These are phyloP conservation scores for Eimeria falciformis DNA, from an alignment of 169 alveolate species.

Conservation along the genomic window DNA sequence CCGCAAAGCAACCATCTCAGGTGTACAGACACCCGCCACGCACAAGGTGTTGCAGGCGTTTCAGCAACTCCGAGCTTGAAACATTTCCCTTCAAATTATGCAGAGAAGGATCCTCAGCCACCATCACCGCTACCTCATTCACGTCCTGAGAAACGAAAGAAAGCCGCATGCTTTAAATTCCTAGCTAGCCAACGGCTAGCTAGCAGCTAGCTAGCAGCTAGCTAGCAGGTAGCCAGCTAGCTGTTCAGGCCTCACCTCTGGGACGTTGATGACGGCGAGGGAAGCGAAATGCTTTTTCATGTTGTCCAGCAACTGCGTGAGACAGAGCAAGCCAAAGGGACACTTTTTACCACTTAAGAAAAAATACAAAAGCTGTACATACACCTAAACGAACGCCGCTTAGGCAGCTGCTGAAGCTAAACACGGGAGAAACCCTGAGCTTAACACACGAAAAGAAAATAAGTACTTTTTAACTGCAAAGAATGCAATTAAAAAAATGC, in stretches of 20 bases:
- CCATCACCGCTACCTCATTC: background rate
- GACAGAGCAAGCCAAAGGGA: too few relatives aligned
- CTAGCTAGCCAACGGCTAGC: too few relatives aligned
- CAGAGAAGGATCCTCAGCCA: background rate
- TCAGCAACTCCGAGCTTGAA: background rate
- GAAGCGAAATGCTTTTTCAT: background rate
- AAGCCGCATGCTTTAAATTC: too few relatives aligned
- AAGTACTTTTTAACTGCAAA: too few relatives aligned
- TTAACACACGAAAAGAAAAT: background rate
- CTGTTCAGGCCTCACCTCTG: conserved; percentile 2
- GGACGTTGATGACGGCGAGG: conserved; percentile 4
- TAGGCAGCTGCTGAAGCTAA: background rate
- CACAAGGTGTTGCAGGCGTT: conserved; percentile 1
- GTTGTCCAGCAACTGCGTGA: background rate
- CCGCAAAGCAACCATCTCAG: too few relatives aligned
- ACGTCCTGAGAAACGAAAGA: too few relatives aligned
- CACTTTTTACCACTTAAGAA: too few relatives aligned
- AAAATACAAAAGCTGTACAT: background rate
- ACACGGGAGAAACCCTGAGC: background rate
- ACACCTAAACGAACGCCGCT: background rate
- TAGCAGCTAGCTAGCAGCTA: background rate
- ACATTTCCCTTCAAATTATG: background rate
- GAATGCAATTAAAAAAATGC: too few relatives aligned
- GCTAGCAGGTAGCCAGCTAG: background rate
- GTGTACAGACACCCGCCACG: too few relatives aligned